A percentile compares a stretch with the other conserved stretches of the same genome.
phyloP scores from a whole-genome alignment of 805 yeast species.

The Ogataea thermomethanolica region DNA sequence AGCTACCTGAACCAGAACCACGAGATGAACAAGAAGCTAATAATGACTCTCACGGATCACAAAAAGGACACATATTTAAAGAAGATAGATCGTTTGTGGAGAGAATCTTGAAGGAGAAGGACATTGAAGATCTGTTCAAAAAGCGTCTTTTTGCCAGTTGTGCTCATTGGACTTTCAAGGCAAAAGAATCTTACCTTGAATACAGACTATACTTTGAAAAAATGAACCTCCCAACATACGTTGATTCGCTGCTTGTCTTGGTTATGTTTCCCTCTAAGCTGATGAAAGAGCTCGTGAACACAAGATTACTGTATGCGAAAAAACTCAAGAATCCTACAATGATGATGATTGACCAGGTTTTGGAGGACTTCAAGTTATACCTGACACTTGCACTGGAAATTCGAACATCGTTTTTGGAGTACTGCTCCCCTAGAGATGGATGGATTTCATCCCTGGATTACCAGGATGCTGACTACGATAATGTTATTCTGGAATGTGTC shows the following conservation, averaged over 20 bases:
- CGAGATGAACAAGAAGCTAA: slow-evolving; percentile 2
- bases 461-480: slow-evolving; percentile 60
- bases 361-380: slow-evolving; percentile 78
- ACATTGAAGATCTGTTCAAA: slow-evolving; percentile 66
- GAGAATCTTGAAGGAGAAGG: slow-evolving; percentile 74
- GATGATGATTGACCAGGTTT: slow-evolving; percentile 94
- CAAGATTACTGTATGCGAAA: slow-evolving; percentile 73
- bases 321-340: slow-evolving; percentile 81
- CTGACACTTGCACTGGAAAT: slow-evolving; percentile 72
- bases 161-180: slow-evolving; percentile 79
- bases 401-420: slow-evolving; percentile 61
- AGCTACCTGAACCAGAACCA: neutral
- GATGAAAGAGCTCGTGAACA: slow-evolving; percentile 71
- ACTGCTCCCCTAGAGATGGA: slow-evolving; percentile 54
- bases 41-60: slow-evolving; percentile 8
- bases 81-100: slow-evolving; percentile 79
- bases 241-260: slow-evolving; percentile 60
- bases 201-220: slow-evolving; percentile 60
- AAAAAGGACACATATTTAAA: slow-evolving; percentile 39
- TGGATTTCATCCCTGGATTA: slow-evolving; percentile 66
- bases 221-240: slow-evolving; percentile 70
- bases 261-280: slow-evolving; percentile 75
- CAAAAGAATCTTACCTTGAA: slow-evolving; percentile 65
- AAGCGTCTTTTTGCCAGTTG: slow-evolving; percentile 64
- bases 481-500: slow-evolving; percentile 68